Base-by-base conservation (phyloP, 768 basidiomycete genomes). In the Amyloporia xantha region DNA sequence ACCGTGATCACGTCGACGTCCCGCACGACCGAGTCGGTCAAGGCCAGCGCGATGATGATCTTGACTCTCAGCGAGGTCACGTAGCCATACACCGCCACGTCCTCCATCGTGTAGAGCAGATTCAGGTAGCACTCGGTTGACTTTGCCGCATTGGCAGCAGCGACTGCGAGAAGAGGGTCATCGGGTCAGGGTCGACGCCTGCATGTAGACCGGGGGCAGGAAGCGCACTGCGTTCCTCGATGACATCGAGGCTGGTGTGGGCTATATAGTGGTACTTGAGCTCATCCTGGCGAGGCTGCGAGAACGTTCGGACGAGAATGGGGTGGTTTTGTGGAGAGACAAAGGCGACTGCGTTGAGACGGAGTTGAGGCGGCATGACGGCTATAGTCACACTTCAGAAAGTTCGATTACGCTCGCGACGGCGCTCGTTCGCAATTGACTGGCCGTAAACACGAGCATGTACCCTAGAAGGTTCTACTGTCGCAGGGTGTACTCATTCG, bases 181-280 rank as follows among this genome's bases (percentile, higher is more conserved):
- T 4, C 2, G 26, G 5, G 15, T 24, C 44, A 33, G 44, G 23
- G 13, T 10, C 15, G 25, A n/a, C 27, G 38, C 15, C 6, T 17
- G 17, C 38, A 39, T 35, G 56, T 50, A 43, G 47, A 41, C 13
- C 13, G 33, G 52, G 52, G 54, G 39, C 44, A 45, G 41, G 43
- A 50, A 50, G 64, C 82, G 68, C 59, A 91, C 91, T 81, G 73
- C 89, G 83, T 69, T 94, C 91, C 59, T 95, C 92, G 58, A 95
- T 81, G 48, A 92, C 85, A 66, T 95, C 91, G 58, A 95, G 68
- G 47, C 86, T 86, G 19, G 88, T 92, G 65, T 95, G 91, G 0
- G 91, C 90, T 48, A 92, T 82, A 55, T 92, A 94, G 67, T 93
- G 88, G 60, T 91, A 93, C 62, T 91, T 91, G 54, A 92, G 73